Conservation (phyloP, 1,284 basidiomycete genomes). For the Trichosporon sp. region DNA sequence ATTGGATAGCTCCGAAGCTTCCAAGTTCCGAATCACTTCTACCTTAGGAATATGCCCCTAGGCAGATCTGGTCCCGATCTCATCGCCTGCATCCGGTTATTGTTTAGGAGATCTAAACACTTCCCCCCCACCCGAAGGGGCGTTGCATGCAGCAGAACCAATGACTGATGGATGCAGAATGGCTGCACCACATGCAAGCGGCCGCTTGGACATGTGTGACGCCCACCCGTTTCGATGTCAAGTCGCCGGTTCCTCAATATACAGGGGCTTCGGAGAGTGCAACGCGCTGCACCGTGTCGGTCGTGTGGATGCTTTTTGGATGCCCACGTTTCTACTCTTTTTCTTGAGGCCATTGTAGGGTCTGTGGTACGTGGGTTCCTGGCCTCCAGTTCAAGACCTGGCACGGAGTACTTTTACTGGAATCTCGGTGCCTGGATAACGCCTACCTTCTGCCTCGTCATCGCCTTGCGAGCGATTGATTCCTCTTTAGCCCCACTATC, state of each 20-base stretch:
- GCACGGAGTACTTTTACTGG: neutral
- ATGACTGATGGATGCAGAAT: no score
- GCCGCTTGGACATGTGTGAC: neutral
- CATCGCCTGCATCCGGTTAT: no score
- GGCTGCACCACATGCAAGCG: no score
- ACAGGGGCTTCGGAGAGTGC: neutral
- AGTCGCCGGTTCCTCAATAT: neutral
- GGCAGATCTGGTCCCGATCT: no score
- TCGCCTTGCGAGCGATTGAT: neutral
- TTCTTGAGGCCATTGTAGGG: neutral
- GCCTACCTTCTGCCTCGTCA: neutral
- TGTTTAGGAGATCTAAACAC: no score
- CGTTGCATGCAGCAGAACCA: no score
- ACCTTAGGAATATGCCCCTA: neutral
- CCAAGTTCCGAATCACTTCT: neutral
- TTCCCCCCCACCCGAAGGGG: no score
- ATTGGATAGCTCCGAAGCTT: neutral
- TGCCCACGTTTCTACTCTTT: neutral
- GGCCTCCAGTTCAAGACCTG: neutral
- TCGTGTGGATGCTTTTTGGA: constrained; percentile 1
- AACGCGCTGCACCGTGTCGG: neutral
- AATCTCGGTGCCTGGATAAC: constrained; percentile 1
- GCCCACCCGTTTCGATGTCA: neutral
- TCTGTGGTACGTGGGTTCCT: neutral
- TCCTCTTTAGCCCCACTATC: neutral